Evolutionary conservation across 495 filamentous ascomycete species (phyloP).

Genomic region (Beverwykella pulmonaria): DNA sequence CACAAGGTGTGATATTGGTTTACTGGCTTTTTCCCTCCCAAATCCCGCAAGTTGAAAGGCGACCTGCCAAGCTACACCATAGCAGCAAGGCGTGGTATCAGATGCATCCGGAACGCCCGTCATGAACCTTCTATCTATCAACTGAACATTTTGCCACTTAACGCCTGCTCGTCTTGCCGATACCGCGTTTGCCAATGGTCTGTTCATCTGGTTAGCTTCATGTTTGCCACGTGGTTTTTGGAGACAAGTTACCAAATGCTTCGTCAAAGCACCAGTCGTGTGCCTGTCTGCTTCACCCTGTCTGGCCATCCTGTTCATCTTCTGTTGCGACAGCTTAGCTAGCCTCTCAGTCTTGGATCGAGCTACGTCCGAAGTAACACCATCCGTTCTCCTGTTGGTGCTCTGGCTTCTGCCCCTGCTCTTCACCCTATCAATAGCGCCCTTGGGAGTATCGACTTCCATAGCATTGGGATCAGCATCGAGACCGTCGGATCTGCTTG

Average conservation of each 20-base stretch:
- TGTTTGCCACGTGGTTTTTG: background rate
- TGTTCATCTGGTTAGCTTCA: slow-evolving; percentile 12
- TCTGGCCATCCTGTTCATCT: slow-evolving; percentile 97
- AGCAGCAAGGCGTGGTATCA: background rate
- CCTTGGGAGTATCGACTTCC: slow-evolving; percentile 71
- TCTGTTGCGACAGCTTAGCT: slow-evolving; percentile 88
- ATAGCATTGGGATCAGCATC: slow-evolving; percentile 76
- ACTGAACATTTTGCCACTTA: background rate
- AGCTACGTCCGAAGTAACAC: slow-evolving; percentile 62
- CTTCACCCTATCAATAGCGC: slow-evolving; percentile 59
- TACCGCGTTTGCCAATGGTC: slow-evolving; percentile 30
- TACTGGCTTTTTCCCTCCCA: background rate
- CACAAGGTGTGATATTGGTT: background rate
- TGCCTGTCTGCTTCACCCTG: slow-evolving; percentile 97
- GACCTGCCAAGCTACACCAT: background rate
- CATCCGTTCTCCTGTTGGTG: slow-evolving; percentile 82
- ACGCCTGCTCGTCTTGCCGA: slow-evolving; percentile 26
- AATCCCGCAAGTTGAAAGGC: background rate
- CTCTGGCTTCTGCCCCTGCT: slow-evolving; percentile 75
- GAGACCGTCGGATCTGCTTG: slow-evolving; percentile 54
- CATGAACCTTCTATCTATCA: background rate
- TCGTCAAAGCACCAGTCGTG: slow-evolving; percentile 75
- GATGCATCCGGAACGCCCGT: slow-evolving; percentile 1
- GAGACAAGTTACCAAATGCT: slow-evolving; percentile 75
- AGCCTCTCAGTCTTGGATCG: slow-evolving; percentile 81